These are phyloP conservation scores for Amanita rubescens DNA, from an alignment of 768 basidiomycete species.

Conservation along the genomic window DNA sequence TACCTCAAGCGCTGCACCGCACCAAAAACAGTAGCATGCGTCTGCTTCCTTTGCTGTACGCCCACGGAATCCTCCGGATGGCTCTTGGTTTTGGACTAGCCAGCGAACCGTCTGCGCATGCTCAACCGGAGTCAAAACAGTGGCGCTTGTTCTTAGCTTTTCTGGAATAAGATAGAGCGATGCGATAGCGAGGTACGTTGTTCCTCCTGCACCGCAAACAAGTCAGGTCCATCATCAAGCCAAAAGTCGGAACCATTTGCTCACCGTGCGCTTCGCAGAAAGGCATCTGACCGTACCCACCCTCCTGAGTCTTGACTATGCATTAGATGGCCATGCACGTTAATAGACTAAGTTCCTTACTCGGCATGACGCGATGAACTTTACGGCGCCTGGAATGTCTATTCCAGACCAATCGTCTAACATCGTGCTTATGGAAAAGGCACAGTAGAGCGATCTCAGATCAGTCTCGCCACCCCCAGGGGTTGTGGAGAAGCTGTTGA, in stretches of 20 bases:
- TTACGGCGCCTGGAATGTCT: constrained; percentile 49
- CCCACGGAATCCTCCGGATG: constrained; percentile 77
- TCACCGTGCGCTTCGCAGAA: constrained; percentile 76
- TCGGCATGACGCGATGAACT: constrained; percentile 64
- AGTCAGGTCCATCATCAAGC: neutral
- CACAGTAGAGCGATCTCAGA: constrained; percentile 79
- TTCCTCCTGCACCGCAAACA: constrained; percentile 58
- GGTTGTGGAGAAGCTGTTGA: constrained; percentile 57
- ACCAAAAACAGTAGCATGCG: constrained; percentile 98
- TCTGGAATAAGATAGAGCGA: constrained; percentile 49
- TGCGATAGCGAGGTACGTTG: constrained; percentile 88
- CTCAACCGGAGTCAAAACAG: constrained; percentile 29
- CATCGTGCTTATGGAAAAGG: constrained; percentile 76
- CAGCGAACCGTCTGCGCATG: constrained; percentile 59
- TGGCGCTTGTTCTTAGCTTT: constrained; percentile 12
- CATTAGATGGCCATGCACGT: constrained; percentile 5
- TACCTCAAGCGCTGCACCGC: constrained; percentile 73
- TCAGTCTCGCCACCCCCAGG: constrained; percentile 71
- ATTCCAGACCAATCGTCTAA: constrained; percentile 75
- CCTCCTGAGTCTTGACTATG: constrained; percentile 77
- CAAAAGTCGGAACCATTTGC: too few species aligned
- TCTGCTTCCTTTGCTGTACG: constrained; percentile 84
- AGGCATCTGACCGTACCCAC: constrained; percentile 82
- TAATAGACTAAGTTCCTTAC: constrained; percentile 33
- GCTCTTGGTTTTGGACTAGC: constrained; percentile 67